Percentiles rank a stretch among this genome's conserved stretches.
Evolutionary conservation across 2,329 filamentous ascomycete species (phyloP).

Genomic region (Alternaria arborescens): DNA sequence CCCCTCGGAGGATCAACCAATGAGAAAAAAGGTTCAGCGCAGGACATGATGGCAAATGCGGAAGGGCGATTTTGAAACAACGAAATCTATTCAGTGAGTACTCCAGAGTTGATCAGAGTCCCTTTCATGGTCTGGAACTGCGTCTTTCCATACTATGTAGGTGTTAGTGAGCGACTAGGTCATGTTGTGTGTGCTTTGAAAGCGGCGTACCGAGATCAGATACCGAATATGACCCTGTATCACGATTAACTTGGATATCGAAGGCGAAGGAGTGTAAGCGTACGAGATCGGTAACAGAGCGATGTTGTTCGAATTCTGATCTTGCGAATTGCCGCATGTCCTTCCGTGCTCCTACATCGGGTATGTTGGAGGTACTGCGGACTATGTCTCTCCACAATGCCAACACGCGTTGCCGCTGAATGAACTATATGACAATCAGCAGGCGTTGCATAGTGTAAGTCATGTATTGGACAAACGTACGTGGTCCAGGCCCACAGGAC

Average conservation of each 20-base stretch:
- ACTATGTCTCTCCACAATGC: conserved; percentile 59
- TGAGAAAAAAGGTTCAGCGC: background rate
- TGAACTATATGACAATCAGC: conserved; percentile 53
- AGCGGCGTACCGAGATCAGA: conserved; percentile 53
- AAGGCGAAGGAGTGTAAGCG: conserved; percentile 10
- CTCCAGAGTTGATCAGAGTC: conserved; percentile 46
- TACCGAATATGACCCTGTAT: conserved; percentile 58
- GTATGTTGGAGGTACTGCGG: conserved; percentile 50
- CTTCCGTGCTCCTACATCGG: conserved; percentile 37
- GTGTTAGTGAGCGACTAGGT: conserved; percentile 8
- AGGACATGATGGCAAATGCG: conserved; percentile 4
- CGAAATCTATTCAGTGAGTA: conserved; percentile 32
- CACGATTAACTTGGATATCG: conserved; percentile 9
- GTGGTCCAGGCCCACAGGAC: conserved; percentile 45
- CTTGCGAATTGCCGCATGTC: conserved; percentile 61
- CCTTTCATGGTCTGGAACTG: conserved; percentile 60
- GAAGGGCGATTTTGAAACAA: conserved; percentile 4
- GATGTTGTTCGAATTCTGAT: conserved; percentile 59
- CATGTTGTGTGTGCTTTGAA: background rate
- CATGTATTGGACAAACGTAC: conserved; percentile 19
- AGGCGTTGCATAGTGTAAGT: background rate
- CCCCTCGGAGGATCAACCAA: conserved; percentile 25
- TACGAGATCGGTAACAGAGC: conserved; percentile 58
- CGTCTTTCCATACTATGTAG: conserved; percentile 56
- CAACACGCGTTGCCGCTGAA: conserved; percentile 58